These are phyloP conservation scores for Silene latifolia DNA, from an alignment of 148 eudicot genomes.

Conservation along the genomic window DNA sequence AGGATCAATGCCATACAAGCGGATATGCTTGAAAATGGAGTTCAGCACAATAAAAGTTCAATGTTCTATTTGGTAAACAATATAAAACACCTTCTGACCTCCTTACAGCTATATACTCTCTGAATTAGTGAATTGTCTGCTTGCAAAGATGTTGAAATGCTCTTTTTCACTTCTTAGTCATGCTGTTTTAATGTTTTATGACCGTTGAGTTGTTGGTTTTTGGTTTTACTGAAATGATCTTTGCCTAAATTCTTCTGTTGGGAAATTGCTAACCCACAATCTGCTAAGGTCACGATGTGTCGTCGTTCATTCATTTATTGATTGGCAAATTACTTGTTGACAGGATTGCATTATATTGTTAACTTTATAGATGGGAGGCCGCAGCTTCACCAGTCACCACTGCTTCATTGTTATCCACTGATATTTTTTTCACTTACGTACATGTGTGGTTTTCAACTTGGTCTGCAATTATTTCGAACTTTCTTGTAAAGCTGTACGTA, in stretches of 20 bases:
- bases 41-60: constrained; percentile 62
- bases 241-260: not conserved
- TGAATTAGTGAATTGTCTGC: not conserved
- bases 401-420: not conserved
- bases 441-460: not conserved
- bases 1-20: constrained; percentile 73
- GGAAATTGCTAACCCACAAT: not conserved
- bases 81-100: constrained; percentile 1
- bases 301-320: not conserved
- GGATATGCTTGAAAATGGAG: constrained; percentile 70
- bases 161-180: not conserved
- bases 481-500: not conserved
- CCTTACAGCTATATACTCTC: constrained; percentile 2
- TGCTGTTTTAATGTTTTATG: not conserved
- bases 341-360: too few relatives aligned
- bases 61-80: constrained; percentile 56
- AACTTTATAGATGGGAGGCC: not conserved
- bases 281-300: not conserved
- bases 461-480: not conserved
- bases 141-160: constrained; percentile 5
- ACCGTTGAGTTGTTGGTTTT: not conserved
- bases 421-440: not conserved
- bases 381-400: not conserved
- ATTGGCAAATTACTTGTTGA: too few relatives aligned
- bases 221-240: not conserved